Evolutionary conservation across 306 rosid genomes (phyloP), one percentile per base, ranked within the genome.

Genomic region (Trichosanthes truncata): DNA sequence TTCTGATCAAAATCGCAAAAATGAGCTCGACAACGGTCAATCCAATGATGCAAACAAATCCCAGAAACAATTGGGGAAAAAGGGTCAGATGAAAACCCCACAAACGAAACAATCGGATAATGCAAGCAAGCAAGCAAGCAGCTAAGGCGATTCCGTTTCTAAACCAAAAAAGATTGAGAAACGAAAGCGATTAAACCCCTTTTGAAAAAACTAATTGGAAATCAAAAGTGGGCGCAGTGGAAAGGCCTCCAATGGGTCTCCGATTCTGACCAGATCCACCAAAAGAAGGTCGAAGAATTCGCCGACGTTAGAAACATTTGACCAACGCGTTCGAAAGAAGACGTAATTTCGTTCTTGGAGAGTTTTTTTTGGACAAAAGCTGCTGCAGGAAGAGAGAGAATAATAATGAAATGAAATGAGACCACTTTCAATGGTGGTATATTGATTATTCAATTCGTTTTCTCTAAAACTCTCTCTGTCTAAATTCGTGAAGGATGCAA

Each of bases 231-330:
- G 69, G 40, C 57, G 49, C 15, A 48, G 82, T 78, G 78, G 69
- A 82, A 72, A 82, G 77, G 31, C 80, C 84, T n/a, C 35, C 49
- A 60, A 55, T 49, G 74, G 9, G 74, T 33, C 43, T 55, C 51
- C 41, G 73, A 68, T 80, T 53, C 82, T 74, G 89, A 86, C 82
- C 88, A 85, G 93, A 92, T 90, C 92, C 87, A 79, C 21, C 71
- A 71, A 81, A 86, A 76, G 74, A 77, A 83, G 83, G 85, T 78
- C 25, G 81, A 78, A 43, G 77, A 55, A 77, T 41, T 31, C 31
- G 80, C 56, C 71, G 60, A 74, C 17, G 78, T 26, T 60, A 9
- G 13, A 78, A 38, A 21, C 35, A 51, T 67, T 67, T 36, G 82
- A 79, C 66, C 77, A 79, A 23, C 62, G 61, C 57, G 82, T 63